Evolutionary conservation across 495 filamentous ascomycete species (phyloP).

Genomic region (Penicillium coprophilum): DNA sequence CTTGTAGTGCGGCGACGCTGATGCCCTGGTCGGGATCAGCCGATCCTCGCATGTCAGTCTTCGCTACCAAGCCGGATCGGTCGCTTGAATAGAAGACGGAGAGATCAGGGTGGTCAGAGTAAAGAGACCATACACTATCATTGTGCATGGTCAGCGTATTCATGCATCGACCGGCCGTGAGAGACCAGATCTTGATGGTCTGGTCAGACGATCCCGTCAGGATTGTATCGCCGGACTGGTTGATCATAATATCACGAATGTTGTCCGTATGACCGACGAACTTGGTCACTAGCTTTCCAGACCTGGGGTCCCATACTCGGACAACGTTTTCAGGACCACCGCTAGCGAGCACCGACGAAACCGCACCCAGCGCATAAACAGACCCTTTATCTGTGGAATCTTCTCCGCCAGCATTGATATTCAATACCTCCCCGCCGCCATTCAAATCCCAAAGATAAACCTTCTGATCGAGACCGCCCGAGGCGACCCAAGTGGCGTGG

Average conservation of each 20-base stretch:
- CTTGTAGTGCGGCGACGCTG: conserved; percentile 83
- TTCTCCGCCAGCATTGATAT: conserved; percentile 78
- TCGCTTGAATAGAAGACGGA: conserved; percentile 93
- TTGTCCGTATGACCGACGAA: conserved; percentile 99
- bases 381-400: conserved; percentile 88
- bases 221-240: conserved; percentile 81
- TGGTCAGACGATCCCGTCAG: conserved; percentile 95
- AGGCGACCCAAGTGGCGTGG: conserved; percentile 84
- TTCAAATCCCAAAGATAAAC: conserved; percentile 91
- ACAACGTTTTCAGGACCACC: conserved; percentile 95
- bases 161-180: conserved; percentile 92
- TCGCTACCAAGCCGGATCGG: conserved; percentile 85
- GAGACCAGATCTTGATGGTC: conserved; percentile 96
- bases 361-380: conserved; percentile 82
- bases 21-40: conserved; percentile 86
- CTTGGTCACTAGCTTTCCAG: conserved; percentile 89
- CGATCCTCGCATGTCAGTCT: conserved; percentile 80
- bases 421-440: conserved; percentile 77
- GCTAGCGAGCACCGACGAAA: conserved; percentile 76
- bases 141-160: conserved; percentile 98
- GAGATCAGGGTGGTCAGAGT: conserved; percentile 80
- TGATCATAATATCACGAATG: conserved; percentile 85
- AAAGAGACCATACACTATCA: conserved; percentile 95
- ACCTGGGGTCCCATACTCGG: conserved; percentile 86
- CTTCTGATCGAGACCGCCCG: conserved; percentile 91